Conservation (phyloP, 441 rosid species). For the Dalechampia spathulata region DNA sequence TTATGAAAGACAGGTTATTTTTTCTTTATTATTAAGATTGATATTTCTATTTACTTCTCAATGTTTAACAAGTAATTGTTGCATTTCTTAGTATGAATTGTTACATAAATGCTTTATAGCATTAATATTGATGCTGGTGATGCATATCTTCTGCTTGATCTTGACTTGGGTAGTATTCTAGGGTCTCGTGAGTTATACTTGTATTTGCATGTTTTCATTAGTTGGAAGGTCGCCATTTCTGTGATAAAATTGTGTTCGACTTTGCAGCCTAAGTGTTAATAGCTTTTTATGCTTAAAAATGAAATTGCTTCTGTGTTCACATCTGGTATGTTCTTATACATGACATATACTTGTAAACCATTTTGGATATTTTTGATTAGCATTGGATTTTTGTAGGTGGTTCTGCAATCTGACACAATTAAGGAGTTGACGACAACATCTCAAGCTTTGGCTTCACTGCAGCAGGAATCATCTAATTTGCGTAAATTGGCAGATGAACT, state of each 20-base stretch:
- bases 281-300: not conserved
- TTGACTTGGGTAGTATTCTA: not conserved
- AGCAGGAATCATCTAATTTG: conserved; percentile 69
- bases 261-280: not conserved
- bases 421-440: conserved; percentile 92
- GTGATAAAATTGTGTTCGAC: not conserved
- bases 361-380: not conserved
- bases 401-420: conserved; percentile 93
- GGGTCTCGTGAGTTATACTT: not conserved
- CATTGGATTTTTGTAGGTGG: conserved; percentile 46
- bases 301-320: not conserved
- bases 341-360: too few relatives aligned
- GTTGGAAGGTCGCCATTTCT: too few relatives aligned
- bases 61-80: not conserved
- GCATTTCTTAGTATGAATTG: not conserved
- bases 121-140: not conserved
- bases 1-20: conserved; percentile 89
- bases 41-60: not conserved
- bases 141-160: not conserved
- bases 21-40: not conserved
- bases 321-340: conserved; percentile 1
- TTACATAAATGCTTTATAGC: not conserved
- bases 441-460: conserved; percentile 59
- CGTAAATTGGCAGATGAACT: conserved; percentile 53
- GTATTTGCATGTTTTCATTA: too few relatives aligned